Percentiles rank a stretch among this genome's conserved stretches.
Conservation (phyloP, 495 filamentous ascomycete species). For the Beverwykella pulmonaria region DNA sequence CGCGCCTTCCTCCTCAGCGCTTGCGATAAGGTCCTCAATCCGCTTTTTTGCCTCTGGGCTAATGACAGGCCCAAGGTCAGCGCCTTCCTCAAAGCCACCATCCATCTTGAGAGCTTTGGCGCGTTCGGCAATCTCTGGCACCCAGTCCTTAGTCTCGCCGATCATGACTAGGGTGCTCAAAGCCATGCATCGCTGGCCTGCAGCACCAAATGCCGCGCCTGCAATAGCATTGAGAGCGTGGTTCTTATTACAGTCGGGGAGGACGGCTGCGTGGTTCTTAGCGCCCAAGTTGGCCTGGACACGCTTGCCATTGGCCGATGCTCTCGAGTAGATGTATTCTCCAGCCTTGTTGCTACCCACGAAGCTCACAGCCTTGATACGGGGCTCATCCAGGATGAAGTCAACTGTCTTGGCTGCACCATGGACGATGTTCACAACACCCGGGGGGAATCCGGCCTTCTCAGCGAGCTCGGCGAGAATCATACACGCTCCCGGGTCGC, state of each 20-base stretch:
- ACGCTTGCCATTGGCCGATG: conserved; percentile 85
- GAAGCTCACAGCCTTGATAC: conserved; percentile 97
- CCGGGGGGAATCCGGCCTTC: conserved; percentile 90
- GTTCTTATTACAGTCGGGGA: conserved; percentile 98
- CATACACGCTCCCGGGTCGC: conserved; percentile 97
- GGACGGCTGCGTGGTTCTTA: conserved; percentile 96
- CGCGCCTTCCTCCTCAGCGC: conserved; percentile 89
- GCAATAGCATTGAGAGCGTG: conserved; percentile 92
- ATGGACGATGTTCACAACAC: conserved; percentile 94
- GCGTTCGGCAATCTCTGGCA: conserved; percentile 85
- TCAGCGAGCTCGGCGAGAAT: conserved; percentile 90
- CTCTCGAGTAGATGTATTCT: conserved; percentile 93
- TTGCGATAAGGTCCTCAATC: conserved; percentile 86
- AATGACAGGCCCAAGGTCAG: conserved; percentile 96
- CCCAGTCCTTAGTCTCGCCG: conserved; percentile 90
- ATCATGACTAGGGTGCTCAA: conserved; percentile 92
- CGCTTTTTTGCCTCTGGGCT: conserved; percentile 86
- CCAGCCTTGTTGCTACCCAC: conserved; percentile 96
- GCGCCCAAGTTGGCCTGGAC: conserved; percentile 98
- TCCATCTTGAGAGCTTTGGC: conserved; percentile 89
- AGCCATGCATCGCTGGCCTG: conserved; percentile 97
- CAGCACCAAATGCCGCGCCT: conserved; percentile 94
- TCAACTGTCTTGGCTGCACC: conserved; percentile 89
- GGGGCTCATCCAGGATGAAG: conserved; percentile 94
- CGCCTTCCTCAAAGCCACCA: conserved; percentile 91